Base-by-base conservation (phyloP, 106 monocot genomes). In the Dendrobium officinale region DNA sequence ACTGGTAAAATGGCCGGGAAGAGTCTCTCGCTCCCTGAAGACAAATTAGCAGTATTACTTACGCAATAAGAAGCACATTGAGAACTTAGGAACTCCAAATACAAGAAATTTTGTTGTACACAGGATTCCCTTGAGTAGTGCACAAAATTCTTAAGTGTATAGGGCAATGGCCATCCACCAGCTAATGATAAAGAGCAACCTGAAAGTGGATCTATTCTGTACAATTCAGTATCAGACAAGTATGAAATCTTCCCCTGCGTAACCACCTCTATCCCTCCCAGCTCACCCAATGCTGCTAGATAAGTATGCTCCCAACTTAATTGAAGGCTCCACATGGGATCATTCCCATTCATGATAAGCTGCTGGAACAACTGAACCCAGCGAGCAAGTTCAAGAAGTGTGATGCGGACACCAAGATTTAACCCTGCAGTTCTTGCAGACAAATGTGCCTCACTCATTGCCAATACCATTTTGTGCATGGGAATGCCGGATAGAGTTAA, bases 361-460 rank as follows among this genome's bases (percentile, higher is more conserved):
- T 91, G 91, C 81, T 95, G 91, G 77, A 99, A 95, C 66, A 99
- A 76, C 66, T 95, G 91, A 81, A 93, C 91, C 99, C 99, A 99
- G 1, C 93, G 85, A 61, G 83, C 64, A 37, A 99, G 80, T 80
- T 99, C 95, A 72, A 95, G 88, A 75, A 95, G 90, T n/a, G 90
- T 88, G 40, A 99, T 95, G 45, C 79, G 85, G 18, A 91, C 81
- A 58, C 99, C 99, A 82, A 87, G 74, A 72, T 31, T 72, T 20
- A 48, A 43, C 19, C 93, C 93, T 42, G 83, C 79, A 59, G 78
- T 78, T 87, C 80, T 90, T 9, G 93, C 89, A 83, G 84, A 77
- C 82, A 87, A 73, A 67, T 99, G 99, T 58, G 92, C 99, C 66
- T 87, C 80, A 37, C 81, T 82, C 99, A 99, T 95, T 73, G 88